Evolutionary conservation across 768 basidiomycete species (phyloP), one percentile per base, ranked within the genome.

Genomic region (Pholiota conissans): DNA sequence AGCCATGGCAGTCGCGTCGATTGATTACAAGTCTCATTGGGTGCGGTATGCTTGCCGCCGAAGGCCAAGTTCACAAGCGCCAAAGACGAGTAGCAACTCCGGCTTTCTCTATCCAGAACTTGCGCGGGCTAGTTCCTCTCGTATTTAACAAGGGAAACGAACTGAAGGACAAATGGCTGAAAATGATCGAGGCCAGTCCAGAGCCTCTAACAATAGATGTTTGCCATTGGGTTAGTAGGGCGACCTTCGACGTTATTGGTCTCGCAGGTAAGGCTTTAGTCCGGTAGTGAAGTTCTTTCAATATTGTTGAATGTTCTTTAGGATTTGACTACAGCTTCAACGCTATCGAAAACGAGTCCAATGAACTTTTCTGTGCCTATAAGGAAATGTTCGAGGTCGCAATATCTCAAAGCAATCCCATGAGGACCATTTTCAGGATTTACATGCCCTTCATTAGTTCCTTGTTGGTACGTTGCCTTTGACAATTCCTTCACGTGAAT

Each of bases 241-340:
- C 87, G 8, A 93, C 93, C 0, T 90, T 97, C 65, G 95, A 96
- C 69, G 87, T 95, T 42, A 93, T 97, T 63, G 95, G 93, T 1
- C 69, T 91, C n/a, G 91, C 93, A 39, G 91, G 90, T 91, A 55
- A 46, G 76, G 67, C 7, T 20, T 50, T 49, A 28, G 35, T 26
- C 30, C n/a, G n/a, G n/a, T n/a, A n/a, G n/a, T 49, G 22, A 20
- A 0, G 7, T 24, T 37, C 22, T 37, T 56, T 46, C 1, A 24
- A 4, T 37, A 27, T 13, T 35, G 34, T 42, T 54, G 27, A 62
- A 13, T 27, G 49, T 10, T 46, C 5, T 28, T n/a, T 50, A 92
- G 91, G 89, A 1, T 96, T 95, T 66, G 90, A 87, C 61, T 95
- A 95, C 65, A 78, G 87, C 56, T 94, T 97, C 75, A 85, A 90